Evolutionary conservation across 108 stramenopile genomes (phyloP), one percentile per base, ranked within the genome.

Genomic region (Mediolabrus comicus): DNA sequence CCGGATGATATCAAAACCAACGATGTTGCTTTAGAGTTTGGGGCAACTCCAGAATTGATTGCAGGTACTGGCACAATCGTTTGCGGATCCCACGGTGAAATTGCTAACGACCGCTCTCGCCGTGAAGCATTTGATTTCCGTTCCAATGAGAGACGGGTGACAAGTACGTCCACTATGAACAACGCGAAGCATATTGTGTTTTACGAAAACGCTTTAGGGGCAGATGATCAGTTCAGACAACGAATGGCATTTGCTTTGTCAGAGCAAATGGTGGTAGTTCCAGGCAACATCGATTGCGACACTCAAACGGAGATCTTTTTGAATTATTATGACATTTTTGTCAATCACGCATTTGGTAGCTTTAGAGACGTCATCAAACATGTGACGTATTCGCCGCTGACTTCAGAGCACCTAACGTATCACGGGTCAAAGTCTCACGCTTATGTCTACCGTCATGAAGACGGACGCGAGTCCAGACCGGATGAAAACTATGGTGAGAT

Each of bases 291-390:
- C 32, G 73, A 76, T 60, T 69, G 53, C 0, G 31, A 59, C 2
- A 53, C 36, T 0, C 7, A 33, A 9, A 82, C 81, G 17, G 84
- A 85, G 36, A 17, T 74, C 0, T 82, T 67, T 34, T 30, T 54
- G 7, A 28, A 66, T 9, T 83, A 57, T 62, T 86, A 81, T 67
- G 85, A 86, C 67, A 82, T 85, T 59, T 73, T 88, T 46, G 84
- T 89, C 4, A 60, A 86, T 13, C 67, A 94, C 67, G 86, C 86
- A 22, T 91, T 94, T 65, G 92, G 92, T 14, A 90, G 81, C 72
- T 91, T 81, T 64, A 36, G 74, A 17, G 86, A 91, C 41, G 71
- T 94, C 24, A 77, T 94, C 31, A 62, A 69, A 34, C 65, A 66
- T 36, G 56, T 80, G 13, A 63, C 74, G 14, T 86, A 62, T 57